These are phyloP conservation scores for Boletus reticulatus DNA, from an alignment of 768 basidiomycete genomes.

Conservation along the genomic window DNA sequence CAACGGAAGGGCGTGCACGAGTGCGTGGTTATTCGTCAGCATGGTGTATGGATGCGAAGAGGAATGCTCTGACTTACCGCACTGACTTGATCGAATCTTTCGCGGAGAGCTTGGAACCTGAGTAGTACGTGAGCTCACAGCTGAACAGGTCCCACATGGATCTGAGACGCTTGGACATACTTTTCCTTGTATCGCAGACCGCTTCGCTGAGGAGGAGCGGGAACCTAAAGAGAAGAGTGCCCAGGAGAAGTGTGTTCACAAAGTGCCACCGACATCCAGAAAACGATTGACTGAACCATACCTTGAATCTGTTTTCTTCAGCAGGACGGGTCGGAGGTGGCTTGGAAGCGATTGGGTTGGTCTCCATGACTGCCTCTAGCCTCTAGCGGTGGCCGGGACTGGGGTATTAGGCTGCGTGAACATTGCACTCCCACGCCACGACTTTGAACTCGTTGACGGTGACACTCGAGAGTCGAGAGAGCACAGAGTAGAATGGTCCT, in stretches of 20 bases:
- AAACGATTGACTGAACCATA: constrained; percentile 2
- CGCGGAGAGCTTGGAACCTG: constrained; percentile 31
- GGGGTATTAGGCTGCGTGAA: too few species aligned
- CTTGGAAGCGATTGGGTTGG: constrained; percentile 10
- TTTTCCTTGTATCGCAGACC: constrained; percentile 33
- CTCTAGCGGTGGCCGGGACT: too few species aligned
- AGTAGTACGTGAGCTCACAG: neutral
- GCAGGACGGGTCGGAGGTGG: constrained; percentile 1
- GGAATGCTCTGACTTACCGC: constrained; percentile 19
- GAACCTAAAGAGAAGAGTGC: constrained; percentile 4
- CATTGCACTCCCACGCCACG: too few species aligned
- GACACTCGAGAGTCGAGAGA: too few species aligned
- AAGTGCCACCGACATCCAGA: neutral
- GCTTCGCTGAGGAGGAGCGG: constrained; percentile 15
- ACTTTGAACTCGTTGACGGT: too few species aligned
- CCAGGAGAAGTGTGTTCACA: neutral
- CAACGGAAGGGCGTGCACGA: neutral
- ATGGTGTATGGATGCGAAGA: neutral
- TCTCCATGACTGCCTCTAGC: constrained; percentile 12
- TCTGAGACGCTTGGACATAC: constrained; percentile 8
- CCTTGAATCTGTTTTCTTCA: constrained; percentile 29
- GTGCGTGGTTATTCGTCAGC: neutral
- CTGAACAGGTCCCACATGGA: neutral
- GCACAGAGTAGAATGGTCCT: too few species aligned
- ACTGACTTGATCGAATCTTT: constrained; percentile 34